Percentiles rank a stretch among this genome's conserved stretches.
These are phyloP conservation scores for Scedosporium boydii DNA, from an alignment of 2,329 filamentous ascomycete species.

Conservation along the genomic window DNA sequence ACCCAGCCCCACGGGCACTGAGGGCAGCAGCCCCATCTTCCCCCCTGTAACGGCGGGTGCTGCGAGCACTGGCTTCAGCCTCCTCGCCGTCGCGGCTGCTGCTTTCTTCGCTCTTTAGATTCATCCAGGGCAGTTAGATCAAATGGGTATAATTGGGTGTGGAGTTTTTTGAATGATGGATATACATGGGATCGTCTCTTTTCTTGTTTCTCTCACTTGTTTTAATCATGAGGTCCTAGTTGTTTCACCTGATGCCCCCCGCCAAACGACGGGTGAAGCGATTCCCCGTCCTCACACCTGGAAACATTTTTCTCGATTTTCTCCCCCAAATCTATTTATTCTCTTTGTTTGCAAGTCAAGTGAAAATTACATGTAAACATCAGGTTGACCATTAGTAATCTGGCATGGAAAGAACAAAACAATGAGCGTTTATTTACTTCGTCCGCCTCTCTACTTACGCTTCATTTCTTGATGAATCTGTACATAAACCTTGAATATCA, in stretches of 20 bases:
- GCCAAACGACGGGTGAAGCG: background rate
- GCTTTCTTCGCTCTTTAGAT: background rate
- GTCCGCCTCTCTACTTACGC: background rate
- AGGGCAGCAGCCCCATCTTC: background rate
- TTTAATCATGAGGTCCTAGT: background rate
- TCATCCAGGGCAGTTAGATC: background rate
- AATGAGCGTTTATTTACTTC: background rate
- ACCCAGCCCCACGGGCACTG: background rate
- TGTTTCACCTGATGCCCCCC: background rate
- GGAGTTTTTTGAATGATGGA: conserved; percentile 1
- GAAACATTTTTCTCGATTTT: background rate
- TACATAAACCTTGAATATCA: background rate
- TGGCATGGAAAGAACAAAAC: background rate
- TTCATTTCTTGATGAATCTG: background rate
- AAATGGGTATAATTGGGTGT: background rate
- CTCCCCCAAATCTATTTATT: background rate
- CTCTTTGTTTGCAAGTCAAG: background rate
- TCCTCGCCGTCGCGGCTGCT: background rate
- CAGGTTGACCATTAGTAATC: background rate
- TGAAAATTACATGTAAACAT: background rate
- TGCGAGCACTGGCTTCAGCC: background rate
- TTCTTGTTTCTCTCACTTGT: background rate
- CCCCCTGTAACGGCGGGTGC: background rate
- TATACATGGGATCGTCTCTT: background rate
- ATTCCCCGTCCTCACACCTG: background rate